These are phyloP conservation scores for Parmelia sp. DNA, from an alignment of 495 filamentous ascomycete species.

Conservation along the genomic window DNA sequence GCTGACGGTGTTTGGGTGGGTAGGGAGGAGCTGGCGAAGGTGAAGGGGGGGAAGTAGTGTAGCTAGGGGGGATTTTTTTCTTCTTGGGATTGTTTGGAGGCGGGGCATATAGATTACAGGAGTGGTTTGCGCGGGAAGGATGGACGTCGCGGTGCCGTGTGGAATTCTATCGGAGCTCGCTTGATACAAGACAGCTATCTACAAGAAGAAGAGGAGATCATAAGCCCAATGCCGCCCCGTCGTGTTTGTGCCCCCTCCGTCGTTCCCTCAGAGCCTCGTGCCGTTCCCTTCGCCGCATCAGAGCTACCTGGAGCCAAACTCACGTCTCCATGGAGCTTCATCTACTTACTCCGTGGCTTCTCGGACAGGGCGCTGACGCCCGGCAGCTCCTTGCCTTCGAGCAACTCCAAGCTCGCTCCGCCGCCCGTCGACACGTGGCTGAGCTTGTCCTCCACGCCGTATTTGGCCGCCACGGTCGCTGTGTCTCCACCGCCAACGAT, in stretches of 20 bases:
- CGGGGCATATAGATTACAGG: too few relatives aligned
- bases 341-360: slow-evolving; percentile 51
- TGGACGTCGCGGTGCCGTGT: not conserved
- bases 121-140: too few relatives aligned
- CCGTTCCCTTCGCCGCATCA: slow-evolving; percentile 12
- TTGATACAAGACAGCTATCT: not conserved
- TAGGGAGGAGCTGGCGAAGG: too few relatives aligned
- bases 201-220: slow-evolving; percentile 1
- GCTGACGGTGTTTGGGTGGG: too few relatives aligned
- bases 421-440: slow-evolving; percentile 97
- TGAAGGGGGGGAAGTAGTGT: too few relatives aligned
- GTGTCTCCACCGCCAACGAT: slow-evolving; percentile 99
- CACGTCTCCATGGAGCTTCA: slow-evolving; percentile 27
- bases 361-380: slow-evolving; percentile 91
- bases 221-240: not conserved
- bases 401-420: slow-evolving; percentile 87
- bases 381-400: slow-evolving; percentile 96
- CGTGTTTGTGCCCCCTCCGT: not conserved
- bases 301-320: not conserved
- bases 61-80: too few relatives aligned
- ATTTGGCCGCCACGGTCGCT: slow-evolving; percentile 96
- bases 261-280: slow-evolving; percentile 14
- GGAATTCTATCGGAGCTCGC: not conserved
- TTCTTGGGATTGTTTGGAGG: too few relatives aligned
- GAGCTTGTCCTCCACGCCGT: slow-evolving; percentile 88